A percentile compares a stretch with the other conserved stretches of the same genome.
These are phyloP conservation scores for Polymyxa betae DNA, from an alignment of 208 protist species.

Conservation along the genomic window DNA sequence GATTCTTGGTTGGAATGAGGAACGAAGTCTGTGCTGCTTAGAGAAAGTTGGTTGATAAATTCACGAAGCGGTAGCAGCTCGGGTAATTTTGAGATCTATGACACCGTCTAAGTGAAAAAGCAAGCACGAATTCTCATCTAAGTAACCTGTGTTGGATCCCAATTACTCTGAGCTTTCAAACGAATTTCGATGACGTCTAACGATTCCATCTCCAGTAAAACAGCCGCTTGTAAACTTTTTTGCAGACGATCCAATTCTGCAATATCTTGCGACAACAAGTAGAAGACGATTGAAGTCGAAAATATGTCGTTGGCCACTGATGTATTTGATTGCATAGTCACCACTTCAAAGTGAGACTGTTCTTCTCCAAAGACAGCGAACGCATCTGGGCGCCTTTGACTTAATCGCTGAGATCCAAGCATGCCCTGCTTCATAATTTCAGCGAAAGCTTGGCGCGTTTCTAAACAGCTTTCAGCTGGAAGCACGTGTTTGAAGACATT, in stretches of 20 bases:
- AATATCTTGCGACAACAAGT: neutral
- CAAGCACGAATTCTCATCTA: too few relatives aligned
- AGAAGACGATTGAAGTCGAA: neutral
- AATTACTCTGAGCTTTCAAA: neutral
- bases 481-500: neutral
- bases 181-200: conserved; percentile 20
- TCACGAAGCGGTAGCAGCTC: too few relatives aligned
- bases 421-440: neutral
- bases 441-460: neutral
- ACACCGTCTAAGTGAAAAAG: too few relatives aligned
- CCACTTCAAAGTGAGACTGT: too few relatives aligned
- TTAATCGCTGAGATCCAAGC: neutral
- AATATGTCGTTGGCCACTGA: neutral
- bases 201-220: neutral
- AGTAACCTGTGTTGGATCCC: too few relatives aligned
- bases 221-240: neutral
- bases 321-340: neutral
- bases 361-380: neutral
- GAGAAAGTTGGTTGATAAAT: neutral
- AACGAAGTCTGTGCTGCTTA: neutral
- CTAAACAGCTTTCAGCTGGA: neutral
- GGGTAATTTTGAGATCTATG: too few relatives aligned
- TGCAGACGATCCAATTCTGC: neutral
- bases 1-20: too few relatives aligned
- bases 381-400: neutral